Conservation (phyloP, 2,329 filamentous ascomycete genomes). For the Sarocladium brachiariae region DNA sequence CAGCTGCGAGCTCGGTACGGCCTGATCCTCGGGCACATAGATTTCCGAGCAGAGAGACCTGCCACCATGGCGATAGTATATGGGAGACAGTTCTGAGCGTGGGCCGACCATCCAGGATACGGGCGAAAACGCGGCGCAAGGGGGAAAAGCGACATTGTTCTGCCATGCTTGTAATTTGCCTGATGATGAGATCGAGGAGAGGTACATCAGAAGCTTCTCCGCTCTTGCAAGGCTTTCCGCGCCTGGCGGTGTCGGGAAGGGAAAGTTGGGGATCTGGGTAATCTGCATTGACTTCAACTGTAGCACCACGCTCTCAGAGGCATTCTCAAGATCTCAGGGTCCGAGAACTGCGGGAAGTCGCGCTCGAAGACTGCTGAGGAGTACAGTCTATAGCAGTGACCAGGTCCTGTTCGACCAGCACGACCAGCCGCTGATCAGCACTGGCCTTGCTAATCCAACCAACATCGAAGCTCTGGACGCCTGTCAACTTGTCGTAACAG, state of each 20-base stretch:
- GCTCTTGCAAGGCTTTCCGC: conserved; percentile 69
- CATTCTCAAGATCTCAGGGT: conserved; percentile 83
- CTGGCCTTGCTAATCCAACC: conserved; percentile 98
- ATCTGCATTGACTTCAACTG: conserved; percentile 94
- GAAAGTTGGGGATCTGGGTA: conserved; percentile 85
- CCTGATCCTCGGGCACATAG: conserved; percentile 75
- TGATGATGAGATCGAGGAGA: conserved; percentile 67
- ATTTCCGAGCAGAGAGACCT: conserved; percentile 83
- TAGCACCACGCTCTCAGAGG: conserved; percentile 85
- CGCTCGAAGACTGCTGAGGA: conserved; percentile 90
- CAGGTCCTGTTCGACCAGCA: conserved; percentile 89
- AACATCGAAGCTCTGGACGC: conserved; percentile 92
- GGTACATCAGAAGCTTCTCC: conserved; percentile 77
- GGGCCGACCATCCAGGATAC: conserved; percentile 86
- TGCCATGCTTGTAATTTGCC: conserved; percentile 73
- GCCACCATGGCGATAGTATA: conserved; percentile 87
- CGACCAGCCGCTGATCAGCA: conserved; percentile 87
- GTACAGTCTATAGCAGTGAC: conserved; percentile 92
- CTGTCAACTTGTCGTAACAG: conserved; percentile 77
- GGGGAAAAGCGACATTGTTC: conserved; percentile 81
- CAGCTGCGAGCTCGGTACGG: conserved; percentile 48
- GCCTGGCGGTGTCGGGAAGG: conserved; percentile 87
- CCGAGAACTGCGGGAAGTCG: conserved; percentile 78
- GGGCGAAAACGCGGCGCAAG: conserved; percentile 83
- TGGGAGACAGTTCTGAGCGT: conserved; percentile 72